Evolutionary conservation across 139 green algal species (phyloP).

Genomic region (Helicosporidium sp.): DNA sequence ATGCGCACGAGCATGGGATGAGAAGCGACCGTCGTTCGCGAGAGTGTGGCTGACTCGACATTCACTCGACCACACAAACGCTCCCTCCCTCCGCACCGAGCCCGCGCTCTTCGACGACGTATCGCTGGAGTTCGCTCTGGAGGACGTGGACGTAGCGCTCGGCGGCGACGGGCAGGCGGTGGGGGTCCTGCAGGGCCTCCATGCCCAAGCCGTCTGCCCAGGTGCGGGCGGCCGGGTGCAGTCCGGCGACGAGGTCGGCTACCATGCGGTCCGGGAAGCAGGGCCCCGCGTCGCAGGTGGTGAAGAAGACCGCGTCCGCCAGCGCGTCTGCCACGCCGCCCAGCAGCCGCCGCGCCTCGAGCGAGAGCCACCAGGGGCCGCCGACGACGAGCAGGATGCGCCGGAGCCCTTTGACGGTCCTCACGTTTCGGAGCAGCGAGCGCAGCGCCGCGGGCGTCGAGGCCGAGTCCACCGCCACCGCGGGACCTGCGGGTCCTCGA

Average conservation of each 20-base stretch:
- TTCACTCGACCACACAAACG: neutral
- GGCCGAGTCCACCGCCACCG: slow-evolving; percentile 56
- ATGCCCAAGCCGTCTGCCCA: slow-evolving; percentile 6
- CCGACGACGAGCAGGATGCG: slow-evolving; percentile 77
- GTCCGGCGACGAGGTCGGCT: slow-evolving; percentile 51
- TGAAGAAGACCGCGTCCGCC: slow-evolving; percentile 77
- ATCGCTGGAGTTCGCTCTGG: slow-evolving; percentile 12
- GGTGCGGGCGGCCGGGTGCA: slow-evolving; percentile 29
- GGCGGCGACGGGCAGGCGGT: slow-evolving; percentile 8
- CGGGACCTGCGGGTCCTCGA: too few relatives aligned
- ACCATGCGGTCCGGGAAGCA: slow-evolving; percentile 47
- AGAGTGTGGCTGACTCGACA: slow-evolving; percentile 26
- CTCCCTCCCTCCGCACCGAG: neutral
- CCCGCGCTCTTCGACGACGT: slow-evolving; percentile 32
- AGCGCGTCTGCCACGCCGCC: slow-evolving; percentile 60
- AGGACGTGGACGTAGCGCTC: slow-evolving; percentile 10
- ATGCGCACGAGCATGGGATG: too few relatives aligned
- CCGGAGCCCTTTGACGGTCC: slow-evolving; percentile 17
- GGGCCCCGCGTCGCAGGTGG: slow-evolving; percentile 64
- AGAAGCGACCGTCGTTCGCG: slow-evolving; percentile 56
- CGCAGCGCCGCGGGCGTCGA: slow-evolving; percentile 50
- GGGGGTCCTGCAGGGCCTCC: slow-evolving; percentile 11
- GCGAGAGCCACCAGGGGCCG: slow-evolving; percentile 42
- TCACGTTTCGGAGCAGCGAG: slow-evolving; percentile 44
- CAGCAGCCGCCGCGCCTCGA: slow-evolving; percentile 14